Conservation (phyloP, 495 filamentous ascomycete species). For the Glutinoglossum americanum region DNA sequence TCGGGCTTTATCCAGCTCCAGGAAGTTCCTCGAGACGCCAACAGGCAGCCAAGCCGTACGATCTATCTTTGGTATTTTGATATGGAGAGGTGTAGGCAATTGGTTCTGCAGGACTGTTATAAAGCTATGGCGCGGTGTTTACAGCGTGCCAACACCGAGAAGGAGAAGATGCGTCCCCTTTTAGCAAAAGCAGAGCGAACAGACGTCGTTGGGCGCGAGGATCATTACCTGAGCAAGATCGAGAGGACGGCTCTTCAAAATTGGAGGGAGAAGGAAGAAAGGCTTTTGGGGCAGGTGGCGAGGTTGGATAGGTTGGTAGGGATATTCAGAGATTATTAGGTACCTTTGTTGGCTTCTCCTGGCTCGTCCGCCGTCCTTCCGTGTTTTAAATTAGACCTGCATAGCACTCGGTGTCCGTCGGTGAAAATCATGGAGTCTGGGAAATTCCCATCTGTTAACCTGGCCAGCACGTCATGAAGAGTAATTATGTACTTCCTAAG, state of each 20-base stretch:
- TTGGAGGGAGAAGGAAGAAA: conserved; percentile 52
- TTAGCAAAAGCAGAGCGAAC: conserved; percentile 56
- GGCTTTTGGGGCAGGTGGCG: conserved; percentile 50
- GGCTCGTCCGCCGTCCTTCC: neutral
- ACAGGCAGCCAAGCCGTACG: conserved; percentile 52
- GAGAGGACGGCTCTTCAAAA: conserved; percentile 43
- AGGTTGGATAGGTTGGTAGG: conserved; percentile 70
- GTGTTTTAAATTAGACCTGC: neutral
- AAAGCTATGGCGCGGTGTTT: conserved; percentile 73
- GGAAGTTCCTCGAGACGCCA: conserved; percentile 71
- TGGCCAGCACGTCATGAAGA: neutral
- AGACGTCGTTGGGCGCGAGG: conserved; percentile 64
- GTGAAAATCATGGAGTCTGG: neutral
- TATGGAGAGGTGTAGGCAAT: conserved; percentile 36
- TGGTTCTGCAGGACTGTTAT: conserved; percentile 56
- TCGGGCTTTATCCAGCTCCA: conserved; percentile 71
- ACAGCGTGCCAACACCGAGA: conserved; percentile 53
- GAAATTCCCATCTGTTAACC: neutral
- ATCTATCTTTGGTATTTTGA: conserved; percentile 88
- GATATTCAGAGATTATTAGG: conserved; percentile 60
- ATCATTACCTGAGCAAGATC: conserved; percentile 44
- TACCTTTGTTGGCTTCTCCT: neutral
- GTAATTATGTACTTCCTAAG: no score
- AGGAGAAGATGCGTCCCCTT: conserved; percentile 38
- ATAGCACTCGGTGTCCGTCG: neutral